phyloP scores from a whole-genome alignment of 805 yeast genomes.

The Ogataea pini region DNA sequence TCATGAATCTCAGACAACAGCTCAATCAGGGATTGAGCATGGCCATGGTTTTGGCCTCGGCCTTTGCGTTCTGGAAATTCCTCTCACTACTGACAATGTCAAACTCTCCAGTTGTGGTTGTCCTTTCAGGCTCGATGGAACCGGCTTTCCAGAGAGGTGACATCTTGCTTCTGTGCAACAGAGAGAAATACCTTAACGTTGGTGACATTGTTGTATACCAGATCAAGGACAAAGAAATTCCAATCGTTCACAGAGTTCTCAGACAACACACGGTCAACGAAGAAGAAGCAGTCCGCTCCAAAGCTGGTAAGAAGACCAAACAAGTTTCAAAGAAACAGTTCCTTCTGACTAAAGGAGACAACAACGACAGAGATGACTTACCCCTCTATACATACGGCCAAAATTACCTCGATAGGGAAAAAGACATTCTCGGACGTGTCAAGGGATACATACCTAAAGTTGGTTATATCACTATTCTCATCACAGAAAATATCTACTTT shows the following conservation, averaged over 20 bases:
- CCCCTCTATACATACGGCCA: conserved; percentile 78
- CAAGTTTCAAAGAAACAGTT: conserved; percentile 45
- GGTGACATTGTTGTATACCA: conserved; percentile 97
- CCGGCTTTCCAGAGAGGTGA: conserved; percentile 99
- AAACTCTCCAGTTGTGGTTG: conserved; percentile 93
- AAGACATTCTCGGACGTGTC: conserved; percentile 88
- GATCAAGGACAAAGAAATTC: conserved; percentile 73
- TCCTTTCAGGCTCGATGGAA: conserved; percentile 97
- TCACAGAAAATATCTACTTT: conserved; percentile 85
- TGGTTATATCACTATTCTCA: conserved; percentile 88
- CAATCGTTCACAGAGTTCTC: conserved; percentile 95
- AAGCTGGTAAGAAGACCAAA: conserved; percentile 19
- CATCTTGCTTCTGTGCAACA: conserved; percentile 86
- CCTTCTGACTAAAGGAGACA: conserved; percentile 92
- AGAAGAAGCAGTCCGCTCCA: conserved; percentile 15
- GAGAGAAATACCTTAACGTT: conserved; percentile 63
- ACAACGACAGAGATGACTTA: conserved; percentile 89
- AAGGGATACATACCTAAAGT: conserved; percentile 85
- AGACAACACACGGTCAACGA: conserved; percentile 65
- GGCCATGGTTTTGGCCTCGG: conserved; percentile 80
- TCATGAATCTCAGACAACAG: conserved; percentile 34
- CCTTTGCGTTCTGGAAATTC: conserved; percentile 90
- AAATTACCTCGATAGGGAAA: conserved; percentile 70
- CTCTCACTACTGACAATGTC: conserved; percentile 76
- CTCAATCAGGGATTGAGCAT: conserved; percentile 57